These are phyloP conservation scores for Chytriomyces hyalinus DNA, from an alignment of 192 early-diverging fungal species.

Conservation along the genomic window DNA sequence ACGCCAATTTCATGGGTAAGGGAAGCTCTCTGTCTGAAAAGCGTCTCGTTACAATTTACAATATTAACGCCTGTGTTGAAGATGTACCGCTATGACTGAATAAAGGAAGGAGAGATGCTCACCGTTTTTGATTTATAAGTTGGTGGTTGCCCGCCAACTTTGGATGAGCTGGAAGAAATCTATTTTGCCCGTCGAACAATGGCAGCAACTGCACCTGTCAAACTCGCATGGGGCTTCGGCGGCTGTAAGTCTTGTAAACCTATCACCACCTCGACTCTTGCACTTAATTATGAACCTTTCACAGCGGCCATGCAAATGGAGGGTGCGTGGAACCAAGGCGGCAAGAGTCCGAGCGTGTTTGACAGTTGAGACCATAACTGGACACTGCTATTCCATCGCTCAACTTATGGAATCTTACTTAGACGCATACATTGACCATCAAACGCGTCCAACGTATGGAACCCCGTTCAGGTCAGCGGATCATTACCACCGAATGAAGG, in stretches of 20 bases:
- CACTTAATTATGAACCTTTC: conserved; percentile 42
- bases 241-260: conserved; percentile 4
- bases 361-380: conserved; percentile 35
- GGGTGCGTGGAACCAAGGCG: conserved; percentile 51
- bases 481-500: conserved; percentile 37
- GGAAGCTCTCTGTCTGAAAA: too few species aligned
- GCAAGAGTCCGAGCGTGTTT: conserved; percentile 51
- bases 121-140: too few species aligned
- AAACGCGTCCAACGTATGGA: neutral
- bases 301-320: conserved; percentile 54
- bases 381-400: neutral
- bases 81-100: too few species aligned
- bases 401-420: neutral
- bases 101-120: too few species aligned
- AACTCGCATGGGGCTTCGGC: conserved; percentile 24
- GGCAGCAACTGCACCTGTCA: neutral
- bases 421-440: neutral
- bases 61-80: too few species aligned
- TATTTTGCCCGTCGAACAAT: too few species aligned
- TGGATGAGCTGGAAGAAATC: too few species aligned
- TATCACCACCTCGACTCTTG: conserved; percentile 1
- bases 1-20: too few species aligned
- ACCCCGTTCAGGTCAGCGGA: conserved; percentile 20
- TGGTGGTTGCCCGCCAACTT: too few species aligned
- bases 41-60: too few species aligned